Percentiles rank a stretch among this genome's conserved stretches.
Conservation (phyloP, 352 stramenopile species). For the Phytopythium ostracodes region DNA sequence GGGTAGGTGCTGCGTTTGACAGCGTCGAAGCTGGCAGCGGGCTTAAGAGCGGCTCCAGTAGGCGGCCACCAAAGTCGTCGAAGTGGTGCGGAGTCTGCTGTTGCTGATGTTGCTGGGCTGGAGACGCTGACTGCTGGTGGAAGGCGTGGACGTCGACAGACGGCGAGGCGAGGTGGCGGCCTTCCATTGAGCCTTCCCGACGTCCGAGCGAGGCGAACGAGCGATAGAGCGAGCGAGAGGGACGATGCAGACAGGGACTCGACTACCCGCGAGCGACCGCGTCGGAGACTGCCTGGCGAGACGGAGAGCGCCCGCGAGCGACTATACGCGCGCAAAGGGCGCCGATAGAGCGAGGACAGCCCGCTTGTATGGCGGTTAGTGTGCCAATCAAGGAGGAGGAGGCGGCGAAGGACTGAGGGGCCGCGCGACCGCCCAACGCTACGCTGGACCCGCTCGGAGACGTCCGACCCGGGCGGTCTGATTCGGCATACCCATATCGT, state of each 20-base stretch:
- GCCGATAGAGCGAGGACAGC: not conserved
- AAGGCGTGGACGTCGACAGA: conserved; percentile 6
- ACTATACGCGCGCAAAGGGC: not conserved
- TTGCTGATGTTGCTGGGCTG: not conserved
- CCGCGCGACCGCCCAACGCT: not conserved
- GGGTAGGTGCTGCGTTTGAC: not conserved
- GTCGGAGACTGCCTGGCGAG: conserved; percentile 1
- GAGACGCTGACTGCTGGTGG: not conserved
- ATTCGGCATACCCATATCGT: conserved; percentile 6
- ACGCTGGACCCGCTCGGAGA: not conserved
- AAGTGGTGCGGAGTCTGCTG: not conserved
- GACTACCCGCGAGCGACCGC: not conserved
- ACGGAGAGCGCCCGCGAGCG: not conserved
- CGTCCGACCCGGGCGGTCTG: not conserved
- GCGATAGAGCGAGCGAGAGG: not conserved
- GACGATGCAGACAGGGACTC: not conserved
- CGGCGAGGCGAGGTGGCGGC: not conserved
- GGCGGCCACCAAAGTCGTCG: conserved; percentile 17
- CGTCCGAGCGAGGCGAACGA: not conserved
- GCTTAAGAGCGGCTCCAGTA: conserved; percentile 21
- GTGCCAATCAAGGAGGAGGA: not conserved
- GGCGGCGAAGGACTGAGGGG: not conserved
- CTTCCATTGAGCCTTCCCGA: conserved; percentile 5
- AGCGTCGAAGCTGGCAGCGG: not conserved
- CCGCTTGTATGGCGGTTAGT: not conserved